Percentiles rank a stretch among this genome's conserved stretches.
Conservation (phyloP, 371 early-diverging fungal species). For the Lichtheimia ornata region DNA sequence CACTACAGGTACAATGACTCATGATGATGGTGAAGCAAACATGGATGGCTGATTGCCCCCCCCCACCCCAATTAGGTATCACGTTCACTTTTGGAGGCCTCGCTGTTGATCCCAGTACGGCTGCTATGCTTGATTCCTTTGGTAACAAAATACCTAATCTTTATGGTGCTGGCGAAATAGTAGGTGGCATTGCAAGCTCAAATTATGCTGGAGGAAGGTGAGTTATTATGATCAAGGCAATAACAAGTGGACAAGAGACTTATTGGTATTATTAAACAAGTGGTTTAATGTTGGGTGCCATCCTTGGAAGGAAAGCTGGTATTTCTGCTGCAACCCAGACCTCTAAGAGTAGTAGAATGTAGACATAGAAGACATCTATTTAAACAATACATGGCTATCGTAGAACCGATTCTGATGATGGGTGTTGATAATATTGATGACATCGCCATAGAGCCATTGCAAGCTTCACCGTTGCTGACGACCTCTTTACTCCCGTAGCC, state of each 20-base stretch:
- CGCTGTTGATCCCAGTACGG: conserved; percentile 12
- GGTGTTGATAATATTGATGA: no score
- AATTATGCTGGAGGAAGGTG: conserved; percentile 27
- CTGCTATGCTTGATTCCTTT: conserved; percentile 13
- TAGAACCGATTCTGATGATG: no score
- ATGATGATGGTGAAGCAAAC: no score
- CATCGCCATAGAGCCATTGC: no score
- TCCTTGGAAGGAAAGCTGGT: conserved; percentile 16
- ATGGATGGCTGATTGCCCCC: no score
- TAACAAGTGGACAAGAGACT: background rate
- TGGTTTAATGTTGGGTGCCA: conserved; percentile 18
- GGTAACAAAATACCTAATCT: conserved; percentile 11
- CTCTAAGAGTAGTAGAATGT: no score
- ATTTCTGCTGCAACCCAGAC: conserved; percentile 1
- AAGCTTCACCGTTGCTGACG: no score
- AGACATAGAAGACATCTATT: no score
- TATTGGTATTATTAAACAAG: conserved; percentile 1
- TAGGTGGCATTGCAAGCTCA: conserved; percentile 17
- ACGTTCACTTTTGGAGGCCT: conserved; percentile 26
- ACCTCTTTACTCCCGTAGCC: no score
- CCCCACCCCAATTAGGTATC: conserved; percentile 2
- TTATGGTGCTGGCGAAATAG: conserved; percentile 20
- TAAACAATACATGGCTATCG: no score
- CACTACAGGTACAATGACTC: conserved; percentile 11
- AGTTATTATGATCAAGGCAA: conserved; percentile 2